Evolutionary conservation across 225 moss, liverwort and hornwort genomes (phyloP).

Genomic region (Neckera pumila): DNA sequence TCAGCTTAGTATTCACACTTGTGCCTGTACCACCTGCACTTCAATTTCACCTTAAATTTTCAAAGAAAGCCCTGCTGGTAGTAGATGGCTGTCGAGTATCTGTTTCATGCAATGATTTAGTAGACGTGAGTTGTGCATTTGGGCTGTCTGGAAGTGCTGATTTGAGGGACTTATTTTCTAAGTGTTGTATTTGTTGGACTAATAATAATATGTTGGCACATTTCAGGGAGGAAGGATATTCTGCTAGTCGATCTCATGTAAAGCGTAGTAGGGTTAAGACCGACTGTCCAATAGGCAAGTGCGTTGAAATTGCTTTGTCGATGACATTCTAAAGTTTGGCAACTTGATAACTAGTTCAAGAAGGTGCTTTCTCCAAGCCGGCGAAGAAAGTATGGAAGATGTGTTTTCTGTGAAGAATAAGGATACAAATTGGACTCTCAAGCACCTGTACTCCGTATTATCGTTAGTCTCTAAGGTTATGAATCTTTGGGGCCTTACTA

Average conservation of each 20-base stretch:
- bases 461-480: background rate
- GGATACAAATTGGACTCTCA: background rate
- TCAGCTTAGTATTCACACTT: background rate
- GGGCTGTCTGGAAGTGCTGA: background rate
- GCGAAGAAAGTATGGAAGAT: background rate
- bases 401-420: background rate
- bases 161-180: background rate
- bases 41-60: background rate
- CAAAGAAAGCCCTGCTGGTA: background rate
- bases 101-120: background rate
- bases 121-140: background rate
- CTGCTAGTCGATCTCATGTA: constrained; percentile 62
- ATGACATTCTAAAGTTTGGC: background rate
- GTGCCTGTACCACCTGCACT: background rate
- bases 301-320: constrained; percentile 41
- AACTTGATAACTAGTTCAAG: background rate
- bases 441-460: background rate
- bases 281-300: constrained; percentile 35
- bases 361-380: background rate
- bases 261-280: constrained; percentile 45
- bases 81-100: background rate
- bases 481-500: background rate
- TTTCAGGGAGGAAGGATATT: constrained; percentile 68
- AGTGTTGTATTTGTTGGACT: background rate
- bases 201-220: background rate